Conservation (phyloP, 345 rosid species). For the Brassica juncea region DNA sequence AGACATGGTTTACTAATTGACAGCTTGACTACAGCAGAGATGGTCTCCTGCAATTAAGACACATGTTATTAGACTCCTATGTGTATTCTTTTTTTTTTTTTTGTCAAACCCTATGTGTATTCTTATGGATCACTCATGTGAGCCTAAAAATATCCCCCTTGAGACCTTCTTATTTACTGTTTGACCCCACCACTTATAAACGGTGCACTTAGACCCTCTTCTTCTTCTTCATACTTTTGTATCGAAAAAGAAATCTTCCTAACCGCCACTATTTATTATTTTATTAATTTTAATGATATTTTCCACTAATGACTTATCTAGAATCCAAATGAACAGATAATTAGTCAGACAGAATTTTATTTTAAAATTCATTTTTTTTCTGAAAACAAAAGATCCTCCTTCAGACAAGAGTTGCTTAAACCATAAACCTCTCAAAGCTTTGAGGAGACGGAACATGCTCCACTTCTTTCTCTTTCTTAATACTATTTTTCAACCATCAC, state of each 20-base stretch:
- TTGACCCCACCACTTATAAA: slow-evolving; percentile 24
- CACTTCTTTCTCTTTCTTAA: not conserved
- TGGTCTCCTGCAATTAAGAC: slow-evolving; percentile 41
- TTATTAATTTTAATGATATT: slow-evolving; percentile 25
- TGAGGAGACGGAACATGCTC: not conserved
- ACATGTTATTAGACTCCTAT: slow-evolving; percentile 17
- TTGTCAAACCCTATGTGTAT: not conserved
- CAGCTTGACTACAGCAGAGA: slow-evolving; percentile 39
- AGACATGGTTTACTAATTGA: slow-evolving; percentile 4
- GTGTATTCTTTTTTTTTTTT: not conserved
- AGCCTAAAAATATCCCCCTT: slow-evolving; percentile 36
- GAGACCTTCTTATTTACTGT: slow-evolving; percentile 11
- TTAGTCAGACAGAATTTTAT: slow-evolving; percentile 2
- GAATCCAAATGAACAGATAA: not conserved
- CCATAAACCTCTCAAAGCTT: slow-evolving; percentile 40
- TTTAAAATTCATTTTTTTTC: not conserved
- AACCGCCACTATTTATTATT: slow-evolving; percentile 19
- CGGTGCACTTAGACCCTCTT: not conserved
- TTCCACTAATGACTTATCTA: slow-evolving; percentile 20
- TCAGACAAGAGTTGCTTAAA: slow-evolving; percentile 38
- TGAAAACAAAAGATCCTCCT: not conserved
- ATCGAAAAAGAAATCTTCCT: not conserved
- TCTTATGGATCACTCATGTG: slow-evolving; percentile 28
- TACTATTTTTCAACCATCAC: not conserved
- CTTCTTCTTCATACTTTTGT: not conserved